phyloP scores from a whole-genome alignment of 257 asterid genomes.

The Fraxinus excelsior region DNA sequence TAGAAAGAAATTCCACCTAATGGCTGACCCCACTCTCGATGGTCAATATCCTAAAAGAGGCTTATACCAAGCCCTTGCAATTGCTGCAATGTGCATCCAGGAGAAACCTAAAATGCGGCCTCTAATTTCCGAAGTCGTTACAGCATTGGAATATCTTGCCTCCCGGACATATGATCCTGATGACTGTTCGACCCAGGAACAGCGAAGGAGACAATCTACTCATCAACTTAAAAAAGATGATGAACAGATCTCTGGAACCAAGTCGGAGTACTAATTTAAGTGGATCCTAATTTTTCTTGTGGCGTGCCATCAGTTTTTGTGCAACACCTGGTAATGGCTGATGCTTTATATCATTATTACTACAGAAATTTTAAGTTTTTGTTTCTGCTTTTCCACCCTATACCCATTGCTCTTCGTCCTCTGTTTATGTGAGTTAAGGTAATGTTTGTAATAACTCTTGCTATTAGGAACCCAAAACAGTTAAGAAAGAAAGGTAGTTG shows the following conservation, averaged over 20 bases:
- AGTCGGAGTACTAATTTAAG: conserved; percentile 1
- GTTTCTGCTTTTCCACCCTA: neutral
- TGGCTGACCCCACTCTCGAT: conserved; percentile 67
- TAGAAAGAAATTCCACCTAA: conserved; percentile 52
- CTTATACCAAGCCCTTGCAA: conserved; percentile 67
- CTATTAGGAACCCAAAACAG: neutral
- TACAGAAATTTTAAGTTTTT: neutral
- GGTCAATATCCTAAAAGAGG: conserved; percentile 61
- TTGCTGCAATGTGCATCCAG: conserved; percentile 70
- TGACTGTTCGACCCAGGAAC: neutral
- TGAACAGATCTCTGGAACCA: neutral
- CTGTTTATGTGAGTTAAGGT: neutral
- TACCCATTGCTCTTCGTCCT: neutral
- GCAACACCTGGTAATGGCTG: conserved; percentile 19
- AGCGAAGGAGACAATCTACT: conserved; percentile 19
- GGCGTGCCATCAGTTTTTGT: conserved; percentile 10
- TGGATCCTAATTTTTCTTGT: neutral
- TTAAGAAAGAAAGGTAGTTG: neutral
- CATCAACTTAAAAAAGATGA: conserved; percentile 15
- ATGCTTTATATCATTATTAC: neutral
- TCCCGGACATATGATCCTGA: conserved; percentile 49
- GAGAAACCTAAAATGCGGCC: conserved; percentile 61
- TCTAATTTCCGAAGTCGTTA: conserved; percentile 50
- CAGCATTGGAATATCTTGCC: conserved; percentile 61
- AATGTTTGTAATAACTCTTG: neutral